Base-by-base conservation (phyloP, 2,329 filamentous ascomycete genomes). In the Penicillium sp. region DNA sequence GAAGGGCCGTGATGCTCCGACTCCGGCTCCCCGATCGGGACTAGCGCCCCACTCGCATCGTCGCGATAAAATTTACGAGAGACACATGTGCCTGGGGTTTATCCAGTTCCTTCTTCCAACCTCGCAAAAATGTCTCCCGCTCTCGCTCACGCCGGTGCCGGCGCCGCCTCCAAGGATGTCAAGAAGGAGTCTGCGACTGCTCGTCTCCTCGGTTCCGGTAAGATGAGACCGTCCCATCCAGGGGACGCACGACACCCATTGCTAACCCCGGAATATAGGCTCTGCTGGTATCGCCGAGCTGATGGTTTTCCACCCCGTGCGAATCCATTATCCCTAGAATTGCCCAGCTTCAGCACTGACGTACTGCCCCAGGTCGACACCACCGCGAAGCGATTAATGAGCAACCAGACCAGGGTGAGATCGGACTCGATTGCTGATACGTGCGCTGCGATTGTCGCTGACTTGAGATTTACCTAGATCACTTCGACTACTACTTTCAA, bases 361-460 rank as follows among this genome's bases (percentile, higher is more conserved):
- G 36, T 44, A 18, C 20, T 28, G 27, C 28, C 40, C 68, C 43
- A 92, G 89, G 90, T 99, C 73, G 94, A 99, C 77, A 99, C 94
- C 45, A 96, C 95, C 67, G 92, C 94, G 58, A 99, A 99, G 82
- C 90, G 94, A 63, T 84, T 99, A 76, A 99, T 99, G 94, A 96
- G 91, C 84, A 96, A 99, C 76, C 88, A 95, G 73, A 85, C 84
- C 69, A 89, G 80, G 77, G 83, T 89, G 72, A 63, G 75, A 61
- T 45, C 48, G 30, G 38, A 45, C 30, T 45, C 11, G 48, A 48
- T 28, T 31, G 13, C 18, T 25, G 46, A 33, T 43, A 50, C 24
- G 18, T 36, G 41, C 51, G 41, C 28, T 27, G 28, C 43, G 16
- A 48, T 24, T 25, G 22, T 54, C 42, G 36, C 40, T 55, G 42